These are phyloP conservation scores for Protomyces inouyei DNA, from an alignment of 1,139 yeast species.

Conservation along the genomic window DNA sequence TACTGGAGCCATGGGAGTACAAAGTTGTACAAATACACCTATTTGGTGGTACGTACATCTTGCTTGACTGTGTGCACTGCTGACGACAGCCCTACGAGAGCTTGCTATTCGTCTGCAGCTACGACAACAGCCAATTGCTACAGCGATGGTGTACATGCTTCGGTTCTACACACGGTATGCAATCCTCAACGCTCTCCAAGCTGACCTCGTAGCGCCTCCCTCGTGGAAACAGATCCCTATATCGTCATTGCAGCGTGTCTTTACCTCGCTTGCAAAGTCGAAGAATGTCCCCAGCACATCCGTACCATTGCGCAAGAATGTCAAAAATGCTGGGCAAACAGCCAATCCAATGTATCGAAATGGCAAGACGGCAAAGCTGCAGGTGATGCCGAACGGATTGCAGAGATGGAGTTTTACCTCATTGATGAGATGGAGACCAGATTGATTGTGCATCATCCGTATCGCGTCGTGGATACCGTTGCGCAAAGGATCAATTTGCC, in stretches of 20 bases:
- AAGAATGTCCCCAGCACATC: slow-evolving; percentile 92
- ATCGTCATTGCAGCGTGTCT: slow-evolving; percentile 76
- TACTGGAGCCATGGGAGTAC: slow-evolving; percentile 33
- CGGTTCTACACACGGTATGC: slow-evolving; percentile 66
- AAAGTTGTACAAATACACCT: slow-evolving; percentile 44
- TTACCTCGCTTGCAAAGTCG: slow-evolving; percentile 87
- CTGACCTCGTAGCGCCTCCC: slow-evolving; percentile 8
- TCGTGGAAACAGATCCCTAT: slow-evolving; percentile 67
- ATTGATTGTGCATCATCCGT: slow-evolving; percentile 83
- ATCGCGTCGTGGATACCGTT: slow-evolving; percentile 39
- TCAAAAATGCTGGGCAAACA: slow-evolving; percentile 47
- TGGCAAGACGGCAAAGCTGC: slow-evolving; percentile 92
- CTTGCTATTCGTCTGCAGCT: slow-evolving; percentile 72
- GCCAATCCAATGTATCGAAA: background rate
- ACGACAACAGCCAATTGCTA: slow-evolving; percentile 77
- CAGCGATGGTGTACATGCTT: slow-evolving; percentile 78
- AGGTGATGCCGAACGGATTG: slow-evolving; percentile 84
- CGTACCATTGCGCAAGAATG: slow-evolving; percentile 79
- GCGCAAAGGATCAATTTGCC: background rate
- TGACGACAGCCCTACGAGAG: slow-evolving; percentile 66
- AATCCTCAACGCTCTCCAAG: slow-evolving; percentile 40
- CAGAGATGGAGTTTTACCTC: slow-evolving; percentile 90
- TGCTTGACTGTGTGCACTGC: slow-evolving; percentile 50
- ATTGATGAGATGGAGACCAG: slow-evolving; percentile 84
- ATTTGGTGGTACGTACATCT: slow-evolving; percentile 39